Evolutionary conservation across 2,329 filamentous ascomycete genomes (phyloP).

Genomic region (Colletotrichum australisinense): DNA sequence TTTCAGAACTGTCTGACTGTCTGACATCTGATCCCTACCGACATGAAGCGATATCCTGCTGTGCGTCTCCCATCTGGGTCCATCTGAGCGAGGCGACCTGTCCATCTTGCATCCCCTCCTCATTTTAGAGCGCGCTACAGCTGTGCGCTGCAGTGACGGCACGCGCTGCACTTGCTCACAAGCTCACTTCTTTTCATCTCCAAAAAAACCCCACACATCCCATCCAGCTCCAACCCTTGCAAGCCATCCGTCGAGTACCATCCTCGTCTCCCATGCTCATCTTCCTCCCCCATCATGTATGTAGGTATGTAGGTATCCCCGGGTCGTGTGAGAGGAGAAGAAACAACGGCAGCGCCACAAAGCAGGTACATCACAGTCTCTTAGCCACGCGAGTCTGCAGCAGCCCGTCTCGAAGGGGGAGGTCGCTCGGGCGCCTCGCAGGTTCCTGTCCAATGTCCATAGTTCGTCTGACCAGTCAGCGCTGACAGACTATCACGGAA

Average conservation of each 20-base stretch:
- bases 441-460: background rate
- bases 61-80: slow-evolving; percentile 1
- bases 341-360: slow-evolving; percentile 24
- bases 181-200: slow-evolving; percentile 24
- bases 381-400: slow-evolving; percentile 33
- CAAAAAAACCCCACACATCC: slow-evolving; percentile 24
- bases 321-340: slow-evolving; percentile 28
- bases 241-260: background rate
- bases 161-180: slow-evolving; percentile 8
- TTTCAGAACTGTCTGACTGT: background rate
- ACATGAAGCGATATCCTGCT: background rate
- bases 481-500: background rate
- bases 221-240: background rate
- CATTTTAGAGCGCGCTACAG: background rate
- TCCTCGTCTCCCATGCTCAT: background rate
- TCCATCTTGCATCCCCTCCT: slow-evolving; percentile 30
- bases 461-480: background rate
- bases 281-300: background rate
- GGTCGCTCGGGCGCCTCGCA: background rate
- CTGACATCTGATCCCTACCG: slow-evolving; percentile 1
- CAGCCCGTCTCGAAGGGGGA: slow-evolving; percentile 25
- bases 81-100: slow-evolving; percentile 19
- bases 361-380: slow-evolving; percentile 28
- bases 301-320: background rate
- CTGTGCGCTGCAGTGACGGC: slow-evolving; percentile 21